Base-by-base conservation (phyloP, 805 yeast genomes). In the Diddensiella transvaalensis region DNA sequence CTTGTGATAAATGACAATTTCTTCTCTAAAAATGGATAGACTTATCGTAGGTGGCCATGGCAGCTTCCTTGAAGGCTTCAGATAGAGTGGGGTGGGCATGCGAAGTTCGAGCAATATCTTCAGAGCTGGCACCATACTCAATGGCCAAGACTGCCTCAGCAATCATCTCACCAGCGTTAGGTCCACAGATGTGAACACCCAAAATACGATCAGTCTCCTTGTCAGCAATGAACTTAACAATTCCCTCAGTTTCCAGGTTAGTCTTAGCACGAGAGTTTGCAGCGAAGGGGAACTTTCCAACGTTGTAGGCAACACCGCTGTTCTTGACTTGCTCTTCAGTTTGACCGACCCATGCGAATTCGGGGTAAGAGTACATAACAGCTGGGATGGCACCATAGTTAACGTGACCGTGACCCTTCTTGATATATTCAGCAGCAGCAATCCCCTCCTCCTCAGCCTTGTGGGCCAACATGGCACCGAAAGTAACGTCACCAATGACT, bases 241-340 rank as follows among this genome's bases (percentile, higher is more conserved):
- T 87, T 52, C 99, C 99, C 59, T 93, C 99, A 51, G 97, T 85
- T 72, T 93, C 99, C 67, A 79, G 72, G 79, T 91, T 93, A 60
- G 99, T 90, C 82, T 93, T 93, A 54, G 99, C 99, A 78, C 99
- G 88, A 46, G 99, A 93, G 82, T 93, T 93, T 62, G 99, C 99
- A 64, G 88, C 78, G 77, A 93, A 93, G 69, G 98, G 96, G 89
- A 91, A 93, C 75, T 93, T 93, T 67, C 99, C 99, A 53, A 86
- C 79, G 72, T 85, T 90, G 80, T 85, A 93, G 61, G 83, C 78
- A 70, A 89, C 81, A 60, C 96, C 96, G 61, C 88, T 88, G 60
- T 79, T 90, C 78, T 91, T 90, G 68, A 90, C 79, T 73, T 90
- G 90, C 75, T 90, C 83, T 75, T 93, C 99, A 65, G 82, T 86